Percentiles rank a stretch among this genome's conserved stretches.
Evolutionary conservation across 176 grass and related monocot species (phyloP).

Genomic region (Lolium multiflorum): DNA sequence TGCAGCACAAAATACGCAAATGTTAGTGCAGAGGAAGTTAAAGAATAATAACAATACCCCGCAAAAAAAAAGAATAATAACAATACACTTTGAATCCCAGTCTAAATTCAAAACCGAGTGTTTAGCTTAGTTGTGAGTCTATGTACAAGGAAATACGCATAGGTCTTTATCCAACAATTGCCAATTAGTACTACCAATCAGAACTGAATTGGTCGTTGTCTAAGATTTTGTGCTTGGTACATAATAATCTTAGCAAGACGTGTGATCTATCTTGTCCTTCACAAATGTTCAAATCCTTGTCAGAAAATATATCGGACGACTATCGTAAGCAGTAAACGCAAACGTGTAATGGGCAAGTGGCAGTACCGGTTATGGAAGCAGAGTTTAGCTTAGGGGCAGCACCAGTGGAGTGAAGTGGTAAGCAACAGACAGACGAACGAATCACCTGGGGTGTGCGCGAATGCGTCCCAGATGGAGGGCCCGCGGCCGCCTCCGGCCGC

Average conservation of each 20-base stretch:
- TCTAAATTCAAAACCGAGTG: background rate
- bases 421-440: background rate
- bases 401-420: background rate
- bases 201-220: background rate
- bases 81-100: background rate
- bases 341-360: no score
- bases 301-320: background rate
- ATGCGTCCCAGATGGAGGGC: conserved; percentile 64
- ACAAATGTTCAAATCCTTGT: conserved; percentile 5
- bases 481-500: conserved; percentile 49
- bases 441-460: conserved; percentile 59
- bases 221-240: no score
- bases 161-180: conserved; percentile 1
- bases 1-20: background rate
- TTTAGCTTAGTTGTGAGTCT: background rate
- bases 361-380: background rate
- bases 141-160: background rate
- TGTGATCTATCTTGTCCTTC: background rate
- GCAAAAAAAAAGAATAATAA: no score
- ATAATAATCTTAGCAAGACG: no score
- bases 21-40: background rate
- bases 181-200: background rate
- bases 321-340: no score
- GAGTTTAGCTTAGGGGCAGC: background rate
- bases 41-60: no score